Evolutionary conservation across 129 eudicot species (phyloP), one percentile per base, ranked within the genome.

Genomic region (Flaveria linearis): DNA sequence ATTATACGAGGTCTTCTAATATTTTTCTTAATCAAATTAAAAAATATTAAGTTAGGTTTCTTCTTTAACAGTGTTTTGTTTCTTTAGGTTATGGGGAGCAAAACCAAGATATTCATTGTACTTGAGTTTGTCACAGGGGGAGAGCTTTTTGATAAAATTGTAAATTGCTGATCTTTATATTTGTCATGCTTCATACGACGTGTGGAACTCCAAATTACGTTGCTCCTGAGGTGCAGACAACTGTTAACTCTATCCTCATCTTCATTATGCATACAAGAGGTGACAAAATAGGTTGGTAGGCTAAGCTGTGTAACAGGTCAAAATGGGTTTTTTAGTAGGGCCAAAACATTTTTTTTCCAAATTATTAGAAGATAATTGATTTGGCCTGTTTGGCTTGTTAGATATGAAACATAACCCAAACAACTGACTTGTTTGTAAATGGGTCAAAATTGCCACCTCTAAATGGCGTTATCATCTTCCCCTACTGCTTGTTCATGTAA

Each of bases 61-160:
- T 25, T 33, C 20, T 28, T n/a, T 62, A 47, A 61, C 72, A 20
- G 60, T 74, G 61, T 69, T 73, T 5, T 72, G 5, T 80, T 46
- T 79, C 47, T 85, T 71, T 84, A 94, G 98, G 98, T 94, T 73
- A 88, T 91, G 97, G 98, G 88, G 41, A 91, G 98, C 92, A 94
- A 86, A 90, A 91, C 93, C 77, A 94, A 91, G 78, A 91, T 94
- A 82, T 93, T 77, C 82, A 90, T 93, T 5, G 91, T 93, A 75
- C 83, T 93, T 70, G 98, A 93, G 82, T 94, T 84, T 72, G 88
- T 94, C 66, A 94, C 97, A 0, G 98, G 98, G 42, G 98, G 98
- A 73, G 98, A 94, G 85, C 97, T 94, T 50, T 94, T 94, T 47
- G 98, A 94, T 87, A 94, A 94, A 89, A 94, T 94, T 82, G 98